phyloP scores from a whole-genome alignment of 2,329 filamentous ascomycete genomes.

The Penicillium sclerotiorum region DNA sequence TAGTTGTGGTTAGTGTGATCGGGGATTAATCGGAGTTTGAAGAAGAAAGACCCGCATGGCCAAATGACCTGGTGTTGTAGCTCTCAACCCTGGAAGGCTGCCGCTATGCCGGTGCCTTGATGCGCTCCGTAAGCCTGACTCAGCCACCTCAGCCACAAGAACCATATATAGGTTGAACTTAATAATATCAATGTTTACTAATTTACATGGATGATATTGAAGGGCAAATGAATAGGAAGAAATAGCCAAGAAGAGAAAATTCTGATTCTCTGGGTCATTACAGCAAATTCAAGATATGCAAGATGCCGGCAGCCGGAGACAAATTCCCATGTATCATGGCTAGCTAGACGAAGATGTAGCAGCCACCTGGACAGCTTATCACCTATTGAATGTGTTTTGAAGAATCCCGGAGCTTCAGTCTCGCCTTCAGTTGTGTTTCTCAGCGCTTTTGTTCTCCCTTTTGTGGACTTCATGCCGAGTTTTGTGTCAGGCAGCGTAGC shows the following conservation, averaged over 20 bases:
- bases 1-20: neutral
- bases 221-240: no score
- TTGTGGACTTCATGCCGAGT: no score
- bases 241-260: no score
- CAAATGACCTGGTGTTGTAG: neutral
- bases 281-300: no score
- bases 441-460: no score
- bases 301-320: no score
- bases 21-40: neutral
- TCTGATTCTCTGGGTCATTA: no score
- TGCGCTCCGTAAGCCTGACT: constrained; percentile 18
- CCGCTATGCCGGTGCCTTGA: neutral
- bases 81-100: neutral
- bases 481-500: no score
- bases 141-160: constrained; percentile 22
- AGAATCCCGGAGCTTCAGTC: neutral
- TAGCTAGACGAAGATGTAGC: neutral
- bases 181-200: no score
- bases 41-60: constrained; percentile 8
- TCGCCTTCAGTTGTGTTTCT: neutral
- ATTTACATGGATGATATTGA: no score
- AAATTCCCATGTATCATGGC: no score
- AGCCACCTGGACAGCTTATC: neutral
- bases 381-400: neutral
- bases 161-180: no score